Conservation (phyloP, 2,329 filamentous ascomycete species). For the Apiospora malaysiana region DNA sequence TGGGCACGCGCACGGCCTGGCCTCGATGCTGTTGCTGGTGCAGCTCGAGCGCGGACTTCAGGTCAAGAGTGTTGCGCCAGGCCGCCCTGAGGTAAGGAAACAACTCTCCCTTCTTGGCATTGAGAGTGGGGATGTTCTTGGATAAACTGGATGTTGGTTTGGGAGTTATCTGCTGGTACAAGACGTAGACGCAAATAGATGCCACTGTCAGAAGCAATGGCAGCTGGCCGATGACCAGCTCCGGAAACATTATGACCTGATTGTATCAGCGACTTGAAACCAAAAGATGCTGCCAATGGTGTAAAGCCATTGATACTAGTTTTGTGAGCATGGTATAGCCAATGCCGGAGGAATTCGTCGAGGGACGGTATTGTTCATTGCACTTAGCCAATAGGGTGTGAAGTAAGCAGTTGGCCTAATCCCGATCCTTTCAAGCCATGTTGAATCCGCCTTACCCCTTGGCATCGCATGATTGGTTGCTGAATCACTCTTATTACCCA, state of each 20-base stretch:
- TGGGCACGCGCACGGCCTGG: constrained; percentile 1
- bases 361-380: too few species aligned
- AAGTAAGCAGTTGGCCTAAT: too few species aligned
- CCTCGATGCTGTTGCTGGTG: neutral
- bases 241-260: neutral
- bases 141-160: neutral
- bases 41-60: neutral
- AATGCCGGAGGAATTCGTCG: too few species aligned
- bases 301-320: too few species aligned
- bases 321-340: too few species aligned
- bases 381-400: too few species aligned
- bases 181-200: neutral
- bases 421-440: too few species aligned
- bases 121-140: neutral
- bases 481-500: too few species aligned
- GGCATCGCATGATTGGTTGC: too few species aligned
- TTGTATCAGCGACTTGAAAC: too few species aligned
- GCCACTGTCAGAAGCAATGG: neutral
- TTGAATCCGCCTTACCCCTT: too few species aligned
- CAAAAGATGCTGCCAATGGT: too few species aligned
- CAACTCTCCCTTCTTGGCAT: neutral
- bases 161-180: neutral
- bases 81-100: constrained; percentile 3
- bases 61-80: constrained; percentile 17
- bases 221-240: neutral